These are phyloP conservation scores for Medicago arabica DNA, from an alignment of 306 rosid genomes.

Conservation along the genomic window DNA sequence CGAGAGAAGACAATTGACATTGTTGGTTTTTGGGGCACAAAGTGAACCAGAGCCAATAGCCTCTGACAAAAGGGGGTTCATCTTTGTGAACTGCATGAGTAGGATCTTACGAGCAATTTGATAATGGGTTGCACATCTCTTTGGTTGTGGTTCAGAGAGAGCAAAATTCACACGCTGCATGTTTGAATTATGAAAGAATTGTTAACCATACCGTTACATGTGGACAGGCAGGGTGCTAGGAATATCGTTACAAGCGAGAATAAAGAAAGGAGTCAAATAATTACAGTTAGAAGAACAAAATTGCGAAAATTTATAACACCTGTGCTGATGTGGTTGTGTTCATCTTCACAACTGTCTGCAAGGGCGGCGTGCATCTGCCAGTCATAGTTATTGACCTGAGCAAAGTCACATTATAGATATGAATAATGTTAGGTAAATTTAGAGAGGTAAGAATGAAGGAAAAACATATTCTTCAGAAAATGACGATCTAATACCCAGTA, in stretches of 20 bases:
- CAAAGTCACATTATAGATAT: slow-evolving; percentile 23
- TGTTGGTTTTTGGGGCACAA: slow-evolving; percentile 51
- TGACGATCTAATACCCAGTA: slow-evolving; percentile 55
- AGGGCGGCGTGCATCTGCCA: slow-evolving; percentile 47
- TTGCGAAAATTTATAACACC: slow-evolving; percentile 46
- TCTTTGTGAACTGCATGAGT: slow-evolving; percentile 59
- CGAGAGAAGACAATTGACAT: slow-evolving; percentile 37
- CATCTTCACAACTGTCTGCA: slow-evolving; percentile 44
- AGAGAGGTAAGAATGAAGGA: slow-evolving; percentile 24
- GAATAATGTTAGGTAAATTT: slow-evolving; percentile 13
- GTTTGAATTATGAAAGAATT: slow-evolving; percentile 33
- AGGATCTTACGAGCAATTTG: slow-evolving; percentile 73
- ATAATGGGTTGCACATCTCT: slow-evolving; percentile 71
- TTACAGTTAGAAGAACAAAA: slow-evolving; percentile 20
- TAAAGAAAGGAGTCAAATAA: slow-evolving; percentile 23
- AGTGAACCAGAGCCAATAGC: slow-evolving; percentile 48
- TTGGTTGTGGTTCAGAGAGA: slow-evolving; percentile 52
- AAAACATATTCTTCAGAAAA: slow-evolving; percentile 33
- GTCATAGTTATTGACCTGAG: slow-evolving; percentile 40
- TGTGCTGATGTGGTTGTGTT: slow-evolving; percentile 42
- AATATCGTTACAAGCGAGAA: slow-evolving; percentile 11
- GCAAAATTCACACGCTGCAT: slow-evolving; percentile 53
- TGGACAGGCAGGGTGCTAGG: not conserved
- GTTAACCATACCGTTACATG: slow-evolving; percentile 16
- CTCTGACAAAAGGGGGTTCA: slow-evolving; percentile 41